Base-by-base conservation (phyloP, 345 rosid species). In the Cardamine occulta region DNA sequence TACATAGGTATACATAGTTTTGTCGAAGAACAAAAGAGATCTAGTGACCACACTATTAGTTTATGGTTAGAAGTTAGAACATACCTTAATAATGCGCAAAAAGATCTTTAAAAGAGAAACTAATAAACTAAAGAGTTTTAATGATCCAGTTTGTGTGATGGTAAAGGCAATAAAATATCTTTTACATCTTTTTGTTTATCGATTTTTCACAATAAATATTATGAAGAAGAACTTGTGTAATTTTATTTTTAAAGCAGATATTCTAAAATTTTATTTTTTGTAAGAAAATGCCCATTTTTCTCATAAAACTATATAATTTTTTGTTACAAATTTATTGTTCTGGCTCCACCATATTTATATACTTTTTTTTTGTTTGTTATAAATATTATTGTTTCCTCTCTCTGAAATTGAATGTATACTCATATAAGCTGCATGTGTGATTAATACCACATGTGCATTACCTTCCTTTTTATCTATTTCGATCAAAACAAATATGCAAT, bases 401-500 rank as follows among this genome's bases (percentile, higher is more conserved):
- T 60, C 58, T 48, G 48, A 23, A 34, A 34, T 59, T 23, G 58
- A 57, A 57, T 57, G 40, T 17, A 52, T 32, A 39, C 63, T 53
- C 35, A 54, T 26, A 37, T 28, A 40, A n/a, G 39, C 12, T 35
- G 68, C 39, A 48, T 71, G 52, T 49, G 40, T 24, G 75, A 15
- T 63, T 24, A 52, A 54, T 63, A 14, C 34, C 63, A 40, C 69
- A 62, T 63, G 64, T 42, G 72, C 14, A 57, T 48, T 57, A 45
- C 40, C 29, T 17, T 61, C n/a, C 35, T 74, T 45, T 3, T 55
- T 54, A 53, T 54, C 71, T 10, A 23, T 45, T 56, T 74, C 59
- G 72, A 66, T 34, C 12, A 66, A 63, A 42, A 73, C 47, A 73
- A 54, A 56, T 10, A 44, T 12, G 67, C 49, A 59, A 59, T 48